Evolutionary conservation across 306 rosid species (phyloP).

Genomic region (Prosopis cineraria): DNA sequence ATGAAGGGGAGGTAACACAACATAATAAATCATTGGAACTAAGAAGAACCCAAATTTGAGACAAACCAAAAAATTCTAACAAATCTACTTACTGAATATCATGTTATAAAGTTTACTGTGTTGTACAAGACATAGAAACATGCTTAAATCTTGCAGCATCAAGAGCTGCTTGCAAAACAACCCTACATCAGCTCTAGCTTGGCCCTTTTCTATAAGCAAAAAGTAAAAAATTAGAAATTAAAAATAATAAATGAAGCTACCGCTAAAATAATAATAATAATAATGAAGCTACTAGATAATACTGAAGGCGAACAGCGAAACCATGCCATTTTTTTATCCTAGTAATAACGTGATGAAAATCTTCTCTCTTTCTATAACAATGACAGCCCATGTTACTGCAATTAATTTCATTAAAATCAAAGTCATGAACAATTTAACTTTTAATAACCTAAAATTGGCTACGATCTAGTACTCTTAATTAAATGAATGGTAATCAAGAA

Average conservation of each 20-base stretch:
- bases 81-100: no score
- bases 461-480: neutral
- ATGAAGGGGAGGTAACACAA: no score
- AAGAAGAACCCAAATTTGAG: no score
- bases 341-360: neutral
- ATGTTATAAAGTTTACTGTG: slow-evolving; percentile 60
- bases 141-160: slow-evolving; percentile 95
- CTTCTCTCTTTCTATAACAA: neutral
- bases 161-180: slow-evolving; percentile 83
- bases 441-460: neutral
- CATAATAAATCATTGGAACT: no score
- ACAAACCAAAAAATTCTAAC: no score
- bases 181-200: slow-evolving; percentile 98
- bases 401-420: slow-evolving; percentile 8
- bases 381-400: neutral
- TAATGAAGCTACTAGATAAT: neutral
- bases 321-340: slow-evolving; percentile 14
- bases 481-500: slow-evolving; percentile 20
- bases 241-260: neutral
- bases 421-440: slow-evolving; percentile 1
- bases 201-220: slow-evolving; percentile 57
- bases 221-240: no score
- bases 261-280: neutral
- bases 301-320: slow-evolving; percentile 26
- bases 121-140: slow-evolving; percentile 92